Percentiles rank a stretch among this genome's conserved stretches.
phyloP scores from a whole-genome alignment of 176 grass and related monocot genomes.

The Triticum urartu region DNA sequence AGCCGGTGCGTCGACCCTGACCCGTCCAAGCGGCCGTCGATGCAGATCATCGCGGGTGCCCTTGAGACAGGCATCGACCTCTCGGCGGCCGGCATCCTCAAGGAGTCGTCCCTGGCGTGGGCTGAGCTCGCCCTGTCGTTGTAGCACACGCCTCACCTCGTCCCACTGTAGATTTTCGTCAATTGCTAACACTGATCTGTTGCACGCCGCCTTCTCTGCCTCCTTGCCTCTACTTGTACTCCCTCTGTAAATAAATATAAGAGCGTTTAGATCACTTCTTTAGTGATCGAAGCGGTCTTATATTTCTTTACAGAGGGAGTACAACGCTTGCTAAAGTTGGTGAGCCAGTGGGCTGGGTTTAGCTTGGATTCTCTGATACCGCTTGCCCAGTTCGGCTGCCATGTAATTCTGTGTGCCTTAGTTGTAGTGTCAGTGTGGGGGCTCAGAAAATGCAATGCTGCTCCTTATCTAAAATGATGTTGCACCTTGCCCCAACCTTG shows the following conservation, averaged over 20 bases:
- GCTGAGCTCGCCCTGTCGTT: conserved; percentile 76
- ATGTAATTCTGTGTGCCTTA: background rate
- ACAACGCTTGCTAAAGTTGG: background rate
- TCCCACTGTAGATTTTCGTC: conserved; percentile 19
- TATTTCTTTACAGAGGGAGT: no score
- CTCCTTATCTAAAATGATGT: background rate
- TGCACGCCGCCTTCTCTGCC: background rate
- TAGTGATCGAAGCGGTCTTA: no score
- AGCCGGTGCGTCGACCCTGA: conserved; percentile 86
- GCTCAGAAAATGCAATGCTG: background rate
- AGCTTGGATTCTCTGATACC: no score
- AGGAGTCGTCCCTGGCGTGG: conserved; percentile 81
- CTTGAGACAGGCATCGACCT: conserved; percentile 78
- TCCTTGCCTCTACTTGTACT: no score
- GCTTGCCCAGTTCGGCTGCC: background rate
- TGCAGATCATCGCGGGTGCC: conserved; percentile 79
- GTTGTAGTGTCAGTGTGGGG: background rate
- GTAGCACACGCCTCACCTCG: conserved; percentile 1
- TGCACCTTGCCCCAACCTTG: background rate
- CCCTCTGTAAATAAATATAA: no score
- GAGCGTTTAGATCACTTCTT: no score
- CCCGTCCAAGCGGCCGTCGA: conserved; percentile 73
- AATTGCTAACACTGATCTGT: background rate
- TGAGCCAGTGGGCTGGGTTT: background rate
- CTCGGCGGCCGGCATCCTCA: conserved; percentile 68